A percentile compares a stretch with the other conserved stretches of the same genome.
Conservation (phyloP, 345 rosid species). For the sweet orange (Citrus sinensis) region DVS_A1.0 CM039161.1:20083501-20084000, state of each 20-base stretch:
- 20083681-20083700: background rate
- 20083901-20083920: background rate
- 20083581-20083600: background rate
- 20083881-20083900: background rate
- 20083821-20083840: slow-evolving; percentile 39
- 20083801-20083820: slow-evolving; percentile 24
- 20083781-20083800: background rate
- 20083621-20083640: background rate
- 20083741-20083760: background rate
- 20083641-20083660: background rate
- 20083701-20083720: background rate
- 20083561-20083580: background rate
- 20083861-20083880: slow-evolving; percentile 24
- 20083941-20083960: background rate
- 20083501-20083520: background rate
- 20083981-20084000: background rate
- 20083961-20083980: background rate
- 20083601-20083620: background rate
- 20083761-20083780: background rate
- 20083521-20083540: background rate
- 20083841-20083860: slow-evolving; percentile 29
- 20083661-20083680: background rate
- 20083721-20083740: background rate
- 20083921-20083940: background rate
- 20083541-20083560: background rate